Evolutionary conservation across 208 protist species (phyloP).

Genomic region (Leishmania gerbilli): DNA sequence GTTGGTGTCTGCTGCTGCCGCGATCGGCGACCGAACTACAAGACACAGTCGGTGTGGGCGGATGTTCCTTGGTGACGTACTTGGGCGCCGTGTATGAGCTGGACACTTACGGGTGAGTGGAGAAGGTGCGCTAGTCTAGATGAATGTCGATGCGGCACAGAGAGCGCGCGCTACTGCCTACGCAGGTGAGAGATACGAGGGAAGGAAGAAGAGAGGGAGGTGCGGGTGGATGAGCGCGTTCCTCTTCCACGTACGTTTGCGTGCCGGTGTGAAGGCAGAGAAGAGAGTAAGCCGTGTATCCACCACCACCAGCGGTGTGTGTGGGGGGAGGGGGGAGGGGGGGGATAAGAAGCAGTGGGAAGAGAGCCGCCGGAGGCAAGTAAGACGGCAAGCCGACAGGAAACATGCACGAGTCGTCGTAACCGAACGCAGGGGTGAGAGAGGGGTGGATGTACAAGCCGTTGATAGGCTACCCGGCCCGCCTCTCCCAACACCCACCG

Average conservation of each 20-base stretch:
- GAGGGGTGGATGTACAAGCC: not conserved
- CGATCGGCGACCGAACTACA: not conserved
- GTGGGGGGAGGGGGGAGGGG: not conserved
- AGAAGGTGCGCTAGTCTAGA: not conserved
- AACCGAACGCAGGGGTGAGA: not conserved
- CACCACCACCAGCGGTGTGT: not conserved
- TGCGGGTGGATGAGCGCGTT: not conserved
- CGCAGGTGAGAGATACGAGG: not conserved
- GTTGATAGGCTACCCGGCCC: not conserved
- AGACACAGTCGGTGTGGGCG: not conserved
- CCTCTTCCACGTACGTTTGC: not conserved
- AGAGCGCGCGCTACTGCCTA: not conserved
- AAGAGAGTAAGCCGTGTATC: not conserved
- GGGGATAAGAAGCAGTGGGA: not conserved
- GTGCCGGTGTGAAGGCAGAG: not conserved
- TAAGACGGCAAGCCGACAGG: not conserved
- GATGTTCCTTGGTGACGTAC: not conserved
- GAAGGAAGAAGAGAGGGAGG: not conserved
- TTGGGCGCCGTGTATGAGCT: not conserved
- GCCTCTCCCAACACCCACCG: not conserved
- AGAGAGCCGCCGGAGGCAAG: not conserved
- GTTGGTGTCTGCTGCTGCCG: not conserved
- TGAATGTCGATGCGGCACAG: not conserved
- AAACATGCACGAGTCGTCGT: not conserved
- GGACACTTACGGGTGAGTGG: not conserved